Percentiles rank a stretch among this genome's conserved stretches.
These are phyloP conservation scores for Cenchrus purpureus DNA, from an alignment of 176 grass and related monocot species.

Conservation along the genomic window DNA sequence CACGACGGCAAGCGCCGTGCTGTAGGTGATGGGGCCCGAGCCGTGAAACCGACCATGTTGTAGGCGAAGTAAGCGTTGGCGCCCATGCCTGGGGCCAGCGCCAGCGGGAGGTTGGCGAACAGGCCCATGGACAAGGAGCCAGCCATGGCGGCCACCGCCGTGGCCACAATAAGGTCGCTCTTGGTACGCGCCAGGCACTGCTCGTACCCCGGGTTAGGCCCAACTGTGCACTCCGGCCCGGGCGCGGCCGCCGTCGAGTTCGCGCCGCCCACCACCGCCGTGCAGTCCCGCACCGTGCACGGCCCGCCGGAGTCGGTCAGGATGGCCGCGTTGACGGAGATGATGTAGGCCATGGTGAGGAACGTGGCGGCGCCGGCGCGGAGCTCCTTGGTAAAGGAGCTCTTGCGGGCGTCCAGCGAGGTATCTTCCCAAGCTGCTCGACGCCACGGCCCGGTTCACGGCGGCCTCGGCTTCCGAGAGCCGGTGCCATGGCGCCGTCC, in stretches of 20 bases:
- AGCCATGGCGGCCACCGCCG: slow-evolving; percentile 49
- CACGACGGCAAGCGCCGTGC: slow-evolving; percentile 58
- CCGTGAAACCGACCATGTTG: slow-evolving; percentile 75
- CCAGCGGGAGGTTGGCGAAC: slow-evolving; percentile 63
- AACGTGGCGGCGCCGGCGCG: slow-evolving; percentile 67
- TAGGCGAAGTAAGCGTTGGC: slow-evolving; percentile 75
- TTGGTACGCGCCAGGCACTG: slow-evolving; percentile 56
- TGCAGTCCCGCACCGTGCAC: slow-evolving; percentile 57
- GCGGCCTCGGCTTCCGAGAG: slow-evolving; percentile 30
- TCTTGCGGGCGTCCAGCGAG: slow-evolving; percentile 72
- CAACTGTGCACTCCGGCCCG: slow-evolving; percentile 32
- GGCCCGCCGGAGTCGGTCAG: slow-evolving; percentile 71
- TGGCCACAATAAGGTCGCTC: slow-evolving; percentile 62
- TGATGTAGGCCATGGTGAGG: slow-evolving; percentile 76
- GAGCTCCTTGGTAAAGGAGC: slow-evolving; percentile 68
- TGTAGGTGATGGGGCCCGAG: slow-evolving; percentile 53
- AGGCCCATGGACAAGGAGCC: slow-evolving; percentile 62
- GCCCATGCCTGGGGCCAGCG: slow-evolving; percentile 72
- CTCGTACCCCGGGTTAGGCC: slow-evolving; percentile 43
- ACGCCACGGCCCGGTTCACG: slow-evolving; percentile 56
- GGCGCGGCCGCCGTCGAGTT: slow-evolving; percentile 31
- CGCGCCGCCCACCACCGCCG: neutral
- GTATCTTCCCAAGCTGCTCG: slow-evolving; percentile 42
- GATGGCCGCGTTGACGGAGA: slow-evolving; percentile 69
- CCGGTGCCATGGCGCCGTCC: slow-evolving; percentile 16